A percentile compares a stretch with the other conserved stretches of the same genome.
Conservation (phyloP, 768 basidiomycete genomes). For the Punctularia strigosozonata region DNA sequence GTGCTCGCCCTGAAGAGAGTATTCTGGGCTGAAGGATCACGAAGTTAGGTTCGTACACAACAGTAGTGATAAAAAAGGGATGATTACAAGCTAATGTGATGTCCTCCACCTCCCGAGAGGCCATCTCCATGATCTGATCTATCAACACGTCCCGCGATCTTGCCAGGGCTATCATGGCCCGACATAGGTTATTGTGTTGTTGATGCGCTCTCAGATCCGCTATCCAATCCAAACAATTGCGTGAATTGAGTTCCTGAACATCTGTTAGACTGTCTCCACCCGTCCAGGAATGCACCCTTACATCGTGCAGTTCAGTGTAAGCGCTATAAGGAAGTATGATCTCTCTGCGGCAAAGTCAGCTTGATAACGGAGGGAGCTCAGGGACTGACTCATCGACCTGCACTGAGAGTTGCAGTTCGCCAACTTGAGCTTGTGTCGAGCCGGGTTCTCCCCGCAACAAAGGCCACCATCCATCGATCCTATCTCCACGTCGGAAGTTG, state of each 20-base stretch:
- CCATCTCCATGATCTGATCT: conserved; percentile 58
- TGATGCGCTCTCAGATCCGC: conserved; percentile 54
- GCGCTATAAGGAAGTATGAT: conserved; percentile 61
- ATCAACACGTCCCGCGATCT: conserved; percentile 55
- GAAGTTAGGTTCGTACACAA: conserved; percentile 3
- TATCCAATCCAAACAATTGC: conserved; percentile 69
- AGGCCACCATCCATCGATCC: conserved; percentile 80
- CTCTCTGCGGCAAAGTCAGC: conserved; percentile 35
- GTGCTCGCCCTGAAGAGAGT: conserved; percentile 63
- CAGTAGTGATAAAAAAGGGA: neutral
- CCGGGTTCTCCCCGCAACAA: conserved; percentile 41
- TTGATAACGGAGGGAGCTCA: neutral
- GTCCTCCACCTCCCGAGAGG: conserved; percentile 62
- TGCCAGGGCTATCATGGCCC: conserved; percentile 56
- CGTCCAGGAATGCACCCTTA: conserved; percentile 1
- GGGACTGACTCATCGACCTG: conserved; percentile 58
- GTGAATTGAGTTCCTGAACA: conserved; percentile 37
- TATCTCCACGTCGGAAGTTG: conserved; percentile 65
- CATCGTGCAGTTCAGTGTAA: conserved; percentile 47
- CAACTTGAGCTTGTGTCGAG: conserved; percentile 46
- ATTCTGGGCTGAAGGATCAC: conserved; percentile 43
- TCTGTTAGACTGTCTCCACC: conserved; percentile 5
- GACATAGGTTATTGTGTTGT: conserved; percentile 50
- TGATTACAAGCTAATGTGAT: conserved; percentile 39
- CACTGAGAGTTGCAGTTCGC: conserved; percentile 66